Evolutionary conservation across 495 filamentous ascomycete species (phyloP).

Genomic region (Thermochaetoides thermophila): DNA sequence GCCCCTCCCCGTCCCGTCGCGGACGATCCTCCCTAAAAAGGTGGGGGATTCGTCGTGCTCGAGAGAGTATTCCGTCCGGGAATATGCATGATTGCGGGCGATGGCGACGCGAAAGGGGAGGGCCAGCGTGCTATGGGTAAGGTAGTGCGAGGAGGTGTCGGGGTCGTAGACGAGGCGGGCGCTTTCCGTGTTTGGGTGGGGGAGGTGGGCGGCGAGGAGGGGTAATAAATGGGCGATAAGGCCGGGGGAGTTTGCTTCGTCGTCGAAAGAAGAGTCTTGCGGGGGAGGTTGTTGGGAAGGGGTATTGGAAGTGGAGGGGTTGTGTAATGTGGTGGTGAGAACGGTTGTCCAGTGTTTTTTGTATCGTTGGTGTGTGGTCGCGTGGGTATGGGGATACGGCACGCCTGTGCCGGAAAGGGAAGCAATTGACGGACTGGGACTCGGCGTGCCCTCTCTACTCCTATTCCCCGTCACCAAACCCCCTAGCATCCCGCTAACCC

Average conservation of each 20-base stretch:
- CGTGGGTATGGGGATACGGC: conserved; percentile 5
- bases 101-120: conserved; percentile 41
- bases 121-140: conserved; percentile 54
- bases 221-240: conserved; percentile 64
- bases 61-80: conserved; percentile 42
- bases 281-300: conserved; percentile 2
- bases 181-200: conserved; percentile 50
- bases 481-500: not conserved
- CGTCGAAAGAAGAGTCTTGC: conserved; percentile 12
- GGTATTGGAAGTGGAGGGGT: conserved; percentile 38
- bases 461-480: not conserved
- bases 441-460: not conserved
- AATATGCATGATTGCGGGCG: conserved; percentile 36
- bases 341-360: conserved; percentile 34
- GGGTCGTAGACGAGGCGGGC: conserved; percentile 58
- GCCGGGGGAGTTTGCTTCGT: conserved; percentile 16
- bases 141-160: conserved; percentile 45
- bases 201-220: conserved; percentile 46
- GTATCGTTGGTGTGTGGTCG: conserved; percentile 6
- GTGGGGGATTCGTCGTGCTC: conserved; percentile 45
- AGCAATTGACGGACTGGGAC: not conserved
- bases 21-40: conserved; percentile 33
- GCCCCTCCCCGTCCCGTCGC: conserved; percentile 37
- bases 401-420: too few relatives aligned
- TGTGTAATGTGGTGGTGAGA: conserved; percentile 45